phyloP scores from a whole-genome alignment of 1,139 yeast genomes.

The Lodderomyces jiufengensis region DNA sequence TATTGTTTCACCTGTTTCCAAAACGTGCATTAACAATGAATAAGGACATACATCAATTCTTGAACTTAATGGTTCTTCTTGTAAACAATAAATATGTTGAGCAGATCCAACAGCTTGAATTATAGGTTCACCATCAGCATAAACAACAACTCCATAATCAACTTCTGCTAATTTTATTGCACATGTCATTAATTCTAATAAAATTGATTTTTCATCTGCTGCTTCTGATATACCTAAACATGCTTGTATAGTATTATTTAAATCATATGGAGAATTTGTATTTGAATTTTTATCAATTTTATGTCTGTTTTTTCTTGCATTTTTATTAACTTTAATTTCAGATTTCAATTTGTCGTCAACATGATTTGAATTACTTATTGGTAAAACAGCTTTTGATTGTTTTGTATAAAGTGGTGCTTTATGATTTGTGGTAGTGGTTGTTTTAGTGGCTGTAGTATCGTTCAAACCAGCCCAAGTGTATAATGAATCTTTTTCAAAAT shows the following conservation, averaged over 20 bases:
- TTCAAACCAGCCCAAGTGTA: conserved; percentile 34
- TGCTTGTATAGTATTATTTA: conserved; percentile 36
- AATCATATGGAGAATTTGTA: conserved; percentile 12
- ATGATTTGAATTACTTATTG: conserved; percentile 1
- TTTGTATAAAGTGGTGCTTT: background rate
- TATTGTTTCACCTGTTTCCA: conserved; percentile 36
- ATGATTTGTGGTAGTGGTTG: conserved; percentile 1
- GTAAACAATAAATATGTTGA: conserved; percentile 31
- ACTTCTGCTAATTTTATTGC: conserved; percentile 41
- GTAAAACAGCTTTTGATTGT: background rate
- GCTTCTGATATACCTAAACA: conserved; percentile 51
- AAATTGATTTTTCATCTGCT: conserved; percentile 36
- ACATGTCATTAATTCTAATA: conserved; percentile 38
- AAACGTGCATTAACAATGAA: conserved; percentile 36
- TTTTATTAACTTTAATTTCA: conserved; percentile 5
- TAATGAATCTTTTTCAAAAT: conserved; percentile 15
- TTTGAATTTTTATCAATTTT: conserved; percentile 3
- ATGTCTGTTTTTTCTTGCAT: conserved; percentile 4
- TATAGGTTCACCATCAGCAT: conserved; percentile 33
- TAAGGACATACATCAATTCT: conserved; percentile 47
- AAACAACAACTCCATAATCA: conserved; percentile 44
- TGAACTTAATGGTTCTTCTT: conserved; percentile 38
- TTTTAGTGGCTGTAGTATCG: background rate
- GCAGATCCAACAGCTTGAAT: conserved; percentile 45
- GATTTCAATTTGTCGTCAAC: conserved; percentile 2